Percentiles rank a stretch among this genome's conserved stretches.
These are phyloP conservation scores for Cyanidiococcus yangmingshanensis DNA, from an alignment of 23 red algal genomes.

Conservation along the genomic window DNA sequence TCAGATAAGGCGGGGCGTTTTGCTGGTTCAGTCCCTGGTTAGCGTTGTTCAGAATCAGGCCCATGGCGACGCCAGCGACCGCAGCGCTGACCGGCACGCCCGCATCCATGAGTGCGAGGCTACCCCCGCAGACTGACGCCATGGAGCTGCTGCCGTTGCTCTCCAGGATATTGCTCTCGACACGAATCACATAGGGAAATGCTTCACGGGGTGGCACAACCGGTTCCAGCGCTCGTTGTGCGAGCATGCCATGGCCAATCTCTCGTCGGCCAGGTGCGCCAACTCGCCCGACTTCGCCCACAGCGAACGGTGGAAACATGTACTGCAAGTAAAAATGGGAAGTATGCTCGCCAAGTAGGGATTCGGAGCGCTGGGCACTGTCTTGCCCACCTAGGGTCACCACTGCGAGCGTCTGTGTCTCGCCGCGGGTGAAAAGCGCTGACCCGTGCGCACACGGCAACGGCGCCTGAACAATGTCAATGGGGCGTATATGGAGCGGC, in stretches of 20 bases:
- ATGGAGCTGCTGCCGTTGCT: constrained; percentile 81
- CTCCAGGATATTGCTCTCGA: constrained; percentile 85
- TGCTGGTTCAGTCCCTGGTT: not conserved
- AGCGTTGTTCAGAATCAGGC: constrained; percentile 37
- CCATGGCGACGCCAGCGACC: constrained; percentile 90
- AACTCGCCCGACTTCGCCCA: constrained; percentile 71
- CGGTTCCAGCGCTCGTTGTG: constrained; percentile 52
- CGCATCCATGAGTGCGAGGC: constrained; percentile 79
- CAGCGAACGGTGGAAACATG: constrained; percentile 77
- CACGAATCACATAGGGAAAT: constrained; percentile 85
- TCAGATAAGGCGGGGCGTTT: constrained; percentile 19
- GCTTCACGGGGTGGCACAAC: constrained; percentile 39
- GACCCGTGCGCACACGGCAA: constrained; percentile 71
- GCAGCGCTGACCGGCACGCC: constrained; percentile 63
- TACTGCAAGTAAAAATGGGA: constrained; percentile 89
- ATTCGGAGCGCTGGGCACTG: constrained; percentile 62
- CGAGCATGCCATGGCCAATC: constrained; percentile 88
- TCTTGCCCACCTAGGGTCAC: constrained; percentile 79
- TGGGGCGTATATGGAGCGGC: constrained; percentile 45
- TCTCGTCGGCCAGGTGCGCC: constrained; percentile 77
- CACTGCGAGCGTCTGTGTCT: constrained; percentile 81
- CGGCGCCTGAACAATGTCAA: constrained; percentile 54
- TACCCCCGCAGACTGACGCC: constrained; percentile 86
- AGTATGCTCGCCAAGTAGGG: constrained; percentile 56
- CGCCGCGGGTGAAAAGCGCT: constrained; percentile 80